A percentile compares a stretch with the other conserved stretches of the same genome.
phyloP scores from a whole-genome alignment of 2,329 filamentous ascomycete species.

The Fusarium euwallaceae region DNA sequence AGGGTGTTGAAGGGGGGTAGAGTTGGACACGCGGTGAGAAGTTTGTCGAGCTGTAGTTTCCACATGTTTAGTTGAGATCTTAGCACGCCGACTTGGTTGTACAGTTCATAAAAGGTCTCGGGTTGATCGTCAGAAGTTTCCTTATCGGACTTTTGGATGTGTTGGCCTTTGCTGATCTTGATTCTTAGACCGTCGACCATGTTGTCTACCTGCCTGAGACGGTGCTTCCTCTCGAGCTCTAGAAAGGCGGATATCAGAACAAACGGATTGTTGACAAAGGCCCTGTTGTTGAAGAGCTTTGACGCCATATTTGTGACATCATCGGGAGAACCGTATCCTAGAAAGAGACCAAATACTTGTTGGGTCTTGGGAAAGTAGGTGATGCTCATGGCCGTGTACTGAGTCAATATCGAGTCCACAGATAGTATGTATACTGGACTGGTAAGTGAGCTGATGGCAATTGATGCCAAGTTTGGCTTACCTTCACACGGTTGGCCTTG shows the following conservation, averaged over 20 bases:
- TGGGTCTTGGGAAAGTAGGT: slow-evolving; percentile 16
- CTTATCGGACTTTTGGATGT: background rate
- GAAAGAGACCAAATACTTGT: slow-evolving; percentile 12
- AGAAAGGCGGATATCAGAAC: slow-evolving; percentile 12
- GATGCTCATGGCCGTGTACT: slow-evolving; percentile 14
- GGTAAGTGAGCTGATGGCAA: background rate
- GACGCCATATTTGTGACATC: background rate
- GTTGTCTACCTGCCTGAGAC: background rate
- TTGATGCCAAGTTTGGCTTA: background rate
- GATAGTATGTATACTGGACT: slow-evolving; percentile 11
- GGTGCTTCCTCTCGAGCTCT: slow-evolving; percentile 2
- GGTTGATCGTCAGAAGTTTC: background rate
- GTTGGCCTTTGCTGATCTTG: background rate
- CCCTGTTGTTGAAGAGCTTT: slow-evolving; percentile 8
- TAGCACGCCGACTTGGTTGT: background rate
- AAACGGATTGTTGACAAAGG: slow-evolving; percentile 11
- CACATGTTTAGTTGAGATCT: background rate
- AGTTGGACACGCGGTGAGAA: background rate
- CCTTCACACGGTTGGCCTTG: background rate
- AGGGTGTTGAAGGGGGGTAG: background rate
- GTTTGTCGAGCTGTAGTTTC: slow-evolving; percentile 1
- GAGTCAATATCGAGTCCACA: slow-evolving; percentile 14
- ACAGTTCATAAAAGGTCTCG: background rate
- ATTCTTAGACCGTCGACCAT: background rate
- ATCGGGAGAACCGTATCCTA: background rate